These are phyloP conservation scores for Ustilago curta DNA, from an alignment of 1,284 basidiomycete species.

Conservation along the genomic window DNA sequence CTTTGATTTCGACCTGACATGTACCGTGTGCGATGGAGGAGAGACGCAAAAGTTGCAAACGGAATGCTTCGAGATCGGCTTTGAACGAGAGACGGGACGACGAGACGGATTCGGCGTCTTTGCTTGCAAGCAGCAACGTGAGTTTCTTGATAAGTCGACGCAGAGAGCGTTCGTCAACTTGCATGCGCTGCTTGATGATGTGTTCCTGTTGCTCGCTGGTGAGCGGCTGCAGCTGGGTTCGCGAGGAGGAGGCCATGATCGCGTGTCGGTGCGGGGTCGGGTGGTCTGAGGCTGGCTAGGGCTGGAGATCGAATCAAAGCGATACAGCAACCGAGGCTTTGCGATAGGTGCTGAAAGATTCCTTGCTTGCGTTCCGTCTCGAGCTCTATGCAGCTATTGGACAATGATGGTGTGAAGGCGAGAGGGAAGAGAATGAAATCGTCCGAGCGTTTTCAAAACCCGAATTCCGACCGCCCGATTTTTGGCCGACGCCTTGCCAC, in stretches of 20 bases:
- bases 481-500: too few species aligned
- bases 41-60: slow-evolving; percentile 20
- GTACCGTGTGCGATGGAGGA: slow-evolving; percentile 34
- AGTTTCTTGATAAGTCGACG: slow-evolving; percentile 44
- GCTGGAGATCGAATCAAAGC: too few species aligned
- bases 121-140: slow-evolving; percentile 23
- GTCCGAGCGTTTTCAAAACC: too few species aligned
- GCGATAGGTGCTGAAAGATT: too few species aligned
- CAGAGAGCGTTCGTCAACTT: slow-evolving; percentile 38
- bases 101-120: slow-evolving; percentile 24
- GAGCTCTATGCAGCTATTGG: too few species aligned
- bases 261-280: background rate
- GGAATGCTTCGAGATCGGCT: slow-evolving; percentile 40
- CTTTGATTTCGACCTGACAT: slow-evolving; percentile 25
- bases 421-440: too few species aligned
- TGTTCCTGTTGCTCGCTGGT: slow-evolving; percentile 42
- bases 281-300: too few species aligned
- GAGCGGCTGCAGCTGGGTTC: slow-evolving; percentile 24
- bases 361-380: too few species aligned
- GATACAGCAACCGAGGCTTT: too few species aligned
- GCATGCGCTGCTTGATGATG: slow-evolving; percentile 45
- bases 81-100: slow-evolving; percentile 36
- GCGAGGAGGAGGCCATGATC: slow-evolving; percentile 32
- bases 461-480: too few species aligned
- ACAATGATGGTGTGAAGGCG: too few species aligned